phyloP scores from a whole-genome alignment of 140 eudicot species.

The Anethum foeniculum region DNA sequence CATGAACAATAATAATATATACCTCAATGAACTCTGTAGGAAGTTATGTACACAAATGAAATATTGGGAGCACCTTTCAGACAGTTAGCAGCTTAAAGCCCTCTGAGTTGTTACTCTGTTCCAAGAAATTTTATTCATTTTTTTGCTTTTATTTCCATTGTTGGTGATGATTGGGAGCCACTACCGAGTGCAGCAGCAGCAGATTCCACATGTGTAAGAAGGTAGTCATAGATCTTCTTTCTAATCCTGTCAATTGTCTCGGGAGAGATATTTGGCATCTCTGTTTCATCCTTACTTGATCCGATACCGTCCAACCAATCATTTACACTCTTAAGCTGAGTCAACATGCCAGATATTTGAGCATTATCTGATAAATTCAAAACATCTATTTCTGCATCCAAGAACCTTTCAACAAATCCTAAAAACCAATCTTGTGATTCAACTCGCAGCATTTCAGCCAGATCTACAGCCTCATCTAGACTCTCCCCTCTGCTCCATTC shows the following conservation, averaged over 20 bases:
- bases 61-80: conserved; percentile 11
- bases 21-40: conserved; percentile 10
- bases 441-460: conserved; percentile 50
- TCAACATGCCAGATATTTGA: conserved; percentile 82
- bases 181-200: conserved; percentile 91
- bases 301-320: conserved; percentile 84
- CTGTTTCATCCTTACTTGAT: conserved; percentile 42
- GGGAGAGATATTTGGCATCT: conserved; percentile 24
- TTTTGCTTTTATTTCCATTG: conserved; percentile 18
- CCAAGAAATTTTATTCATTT: not conserved
- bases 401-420: conserved; percentile 74
- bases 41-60: conserved; percentile 4
- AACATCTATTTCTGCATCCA: conserved; percentile 77
- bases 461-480: conserved; percentile 58
- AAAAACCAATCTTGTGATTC: conserved; percentile 87
- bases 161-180: conserved; percentile 31
- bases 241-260: conserved; percentile 78
- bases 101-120: not conserved
- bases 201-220: conserved; percentile 86
- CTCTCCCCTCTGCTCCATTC: conserved; percentile 77
- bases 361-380: conserved; percentile 63
- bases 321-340: conserved; percentile 90
- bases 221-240: conserved; percentile 90
- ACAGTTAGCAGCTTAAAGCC: conserved; percentile 11
- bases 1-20: not conserved